Evolutionary conservation across 345 rosid species (phyloP), one percentile per base, ranked within the genome.

Genomic region (Sonneratia alba): DNA sequence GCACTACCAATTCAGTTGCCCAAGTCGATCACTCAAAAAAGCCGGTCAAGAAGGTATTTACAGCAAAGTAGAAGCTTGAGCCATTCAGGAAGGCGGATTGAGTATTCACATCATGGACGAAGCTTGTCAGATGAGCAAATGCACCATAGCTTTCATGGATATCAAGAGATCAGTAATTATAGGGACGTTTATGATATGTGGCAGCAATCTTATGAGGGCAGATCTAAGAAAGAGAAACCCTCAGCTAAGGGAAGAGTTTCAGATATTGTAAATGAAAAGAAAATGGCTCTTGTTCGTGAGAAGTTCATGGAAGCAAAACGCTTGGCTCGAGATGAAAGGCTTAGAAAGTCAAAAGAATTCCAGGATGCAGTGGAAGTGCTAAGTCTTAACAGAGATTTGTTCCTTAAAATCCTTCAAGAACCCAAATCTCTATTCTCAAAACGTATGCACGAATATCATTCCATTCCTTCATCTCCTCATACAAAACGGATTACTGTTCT

Each of bases 231-330:
- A 71, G 87, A 83, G 69, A 72, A 75, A 77, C 81, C 87, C 45
- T 83, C 81, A 64, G 84, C 80, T 68, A 86, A 88, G 77, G 83
- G 79, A 72, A 81, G 79, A 59, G 69, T 53, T 69, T 68, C 63
- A 63, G 87, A 72, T 47, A 74, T 57, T 57, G 8, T 32, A 61
- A 81, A 81, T 75, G 82, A 87, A 74, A 82, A 73, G 73, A 85
- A 81, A 80, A 78, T 91, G 94, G 91, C 88, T 81, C 83, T 89
- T 74, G 90, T 89, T 76, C 93, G 89, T 75, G 90, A 85, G 64
- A 95, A 90, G 80, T 95, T 95, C 81, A 71, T 81, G 81, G 98
- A 95, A 83, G 96, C 89, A 32, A 95, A 90, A 71, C 83, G 87
- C 66, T 55, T 92, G 75, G 88, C 87, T 12, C 86, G 90, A 34